phyloP scores from a whole-genome alignment of 1,284 basidiomycete genomes.

The Tremellales sp. region DNA sequence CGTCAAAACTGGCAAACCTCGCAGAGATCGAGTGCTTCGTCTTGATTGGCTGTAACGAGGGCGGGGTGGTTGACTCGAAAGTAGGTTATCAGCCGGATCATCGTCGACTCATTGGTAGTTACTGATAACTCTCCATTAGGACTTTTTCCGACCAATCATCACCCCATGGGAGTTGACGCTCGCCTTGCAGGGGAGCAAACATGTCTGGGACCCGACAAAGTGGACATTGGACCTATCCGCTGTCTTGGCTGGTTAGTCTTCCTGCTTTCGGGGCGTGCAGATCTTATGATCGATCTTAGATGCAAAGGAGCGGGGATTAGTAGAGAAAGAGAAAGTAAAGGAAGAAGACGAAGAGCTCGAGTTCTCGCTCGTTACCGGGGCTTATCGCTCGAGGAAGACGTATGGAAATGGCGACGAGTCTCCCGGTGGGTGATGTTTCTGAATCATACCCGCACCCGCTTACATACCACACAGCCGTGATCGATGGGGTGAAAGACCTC shows the following conservation, averaged over 20 bases:
- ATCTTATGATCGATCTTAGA: background rate
- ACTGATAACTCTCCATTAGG: constrained; percentile 51
- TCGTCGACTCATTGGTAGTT: constrained; percentile 3
- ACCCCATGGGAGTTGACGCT: constrained; percentile 91
- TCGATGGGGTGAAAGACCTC: constrained; percentile 42
- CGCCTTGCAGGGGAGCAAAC: constrained; percentile 71
- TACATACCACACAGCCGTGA: background rate
- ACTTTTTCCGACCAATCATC: constrained; percentile 85
- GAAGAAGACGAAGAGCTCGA: constrained; percentile 60
- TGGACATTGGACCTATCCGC: constrained; percentile 55
- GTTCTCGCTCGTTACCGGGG: constrained; percentile 84
- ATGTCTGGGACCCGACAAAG: constrained; percentile 59
- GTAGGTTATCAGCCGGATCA: constrained; percentile 47
- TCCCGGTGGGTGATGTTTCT: background rate
- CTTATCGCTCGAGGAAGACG: constrained; percentile 61
- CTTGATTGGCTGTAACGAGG: constrained; percentile 90
- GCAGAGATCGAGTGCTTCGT: constrained; percentile 96
- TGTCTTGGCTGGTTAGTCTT: constrained; percentile 31
- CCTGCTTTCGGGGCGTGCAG: background rate
- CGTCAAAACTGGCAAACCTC: constrained; percentile 93
- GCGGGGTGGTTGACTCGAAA: constrained; percentile 80
- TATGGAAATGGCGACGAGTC: constrained; percentile 9
- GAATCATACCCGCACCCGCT: background rate
- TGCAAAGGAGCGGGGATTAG: constrained; percentile 10
- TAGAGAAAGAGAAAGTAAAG: constrained; percentile 29